phyloP scores from a whole-genome alignment of 306 rosid genomes.

The Alnus rubra region DNA sequence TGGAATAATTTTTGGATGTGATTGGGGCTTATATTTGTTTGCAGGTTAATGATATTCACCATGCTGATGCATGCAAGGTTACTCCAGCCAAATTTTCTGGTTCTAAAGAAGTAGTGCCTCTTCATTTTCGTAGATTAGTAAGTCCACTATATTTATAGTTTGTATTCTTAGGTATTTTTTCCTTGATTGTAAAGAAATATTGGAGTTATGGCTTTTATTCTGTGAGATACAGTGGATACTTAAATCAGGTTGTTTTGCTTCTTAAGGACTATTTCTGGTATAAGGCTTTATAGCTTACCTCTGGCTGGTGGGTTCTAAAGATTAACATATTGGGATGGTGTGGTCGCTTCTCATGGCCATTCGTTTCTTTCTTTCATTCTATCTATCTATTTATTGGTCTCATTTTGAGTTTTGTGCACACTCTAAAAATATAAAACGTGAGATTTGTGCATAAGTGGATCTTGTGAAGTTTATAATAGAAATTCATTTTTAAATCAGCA shows the following conservation, averaged over 20 bases:
- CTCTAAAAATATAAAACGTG: not conserved
- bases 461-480: not conserved
- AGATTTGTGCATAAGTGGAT: not conserved
- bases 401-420: not conserved
- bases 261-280: not conserved
- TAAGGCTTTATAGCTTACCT: not conserved
- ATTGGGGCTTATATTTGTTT: constrained; percentile 7
- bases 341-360: constrained; percentile 1
- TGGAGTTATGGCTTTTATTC: not conserved
- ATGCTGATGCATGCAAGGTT: constrained; percentile 82
- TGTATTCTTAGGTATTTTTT: not conserved
- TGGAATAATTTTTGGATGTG: not conserved
- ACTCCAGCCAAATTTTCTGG: constrained; percentile 93
- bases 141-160: constrained; percentile 5
- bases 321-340: not conserved
- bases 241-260: not conserved
- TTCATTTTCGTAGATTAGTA: constrained; percentile 64
- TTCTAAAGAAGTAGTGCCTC: constrained; percentile 82
- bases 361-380: not conserved
- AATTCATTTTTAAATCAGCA: not conserved
- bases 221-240: not conserved
- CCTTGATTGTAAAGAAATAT: not conserved
- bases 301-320: not conserved
- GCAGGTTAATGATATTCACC: constrained; percentile 76
- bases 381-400: not conserved